These are phyloP conservation scores for Zygotorulaspora chibaensis DNA, from an alignment of 805 yeast species.

Conservation along the genomic window DNA sequence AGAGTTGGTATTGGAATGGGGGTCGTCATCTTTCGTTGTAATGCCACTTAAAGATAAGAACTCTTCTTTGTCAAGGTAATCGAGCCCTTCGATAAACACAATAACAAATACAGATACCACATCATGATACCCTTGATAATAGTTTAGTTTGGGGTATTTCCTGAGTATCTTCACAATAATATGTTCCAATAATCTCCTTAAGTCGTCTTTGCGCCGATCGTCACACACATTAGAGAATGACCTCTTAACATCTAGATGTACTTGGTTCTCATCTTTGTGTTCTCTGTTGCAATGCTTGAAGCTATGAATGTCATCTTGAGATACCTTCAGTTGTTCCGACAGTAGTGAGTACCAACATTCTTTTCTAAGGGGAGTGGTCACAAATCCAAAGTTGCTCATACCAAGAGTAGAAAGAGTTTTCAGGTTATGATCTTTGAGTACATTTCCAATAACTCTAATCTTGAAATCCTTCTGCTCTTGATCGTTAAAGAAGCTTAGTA, in stretches of 20 bases:
- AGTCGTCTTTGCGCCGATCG: conserved; percentile 17
- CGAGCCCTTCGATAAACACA: conserved; percentile 38
- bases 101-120: conserved; percentile 63
- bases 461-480: conserved; percentile 14
- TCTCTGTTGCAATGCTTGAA: conserved; percentile 17
- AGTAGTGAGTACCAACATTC: conserved; percentile 32
- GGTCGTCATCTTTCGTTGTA: conserved; percentile 19
- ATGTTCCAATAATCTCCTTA: conserved; percentile 26
- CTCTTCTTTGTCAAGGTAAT: conserved; percentile 9
- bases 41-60: conserved; percentile 15
- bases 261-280: conserved; percentile 77
- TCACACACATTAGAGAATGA: conserved; percentile 45
- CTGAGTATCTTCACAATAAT: conserved; percentile 55
- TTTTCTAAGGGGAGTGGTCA: conserved; percentile 16
- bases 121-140: conserved; percentile 94
- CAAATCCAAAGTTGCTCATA: conserved; percentile 24
- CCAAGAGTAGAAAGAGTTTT: conserved; percentile 21
- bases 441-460: conserved; percentile 15
- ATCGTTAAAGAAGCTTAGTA: conserved; percentile 11
- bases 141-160: conserved; percentile 56
- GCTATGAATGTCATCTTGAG: background rate
- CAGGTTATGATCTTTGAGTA: conserved; percentile 15
- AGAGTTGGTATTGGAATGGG: background rate
- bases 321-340: conserved; percentile 17
- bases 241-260: conserved; percentile 69